These are phyloP conservation scores for Leucocoprinus birnbaumii DNA, from an alignment of 768 basidiomycete species.

Conservation along the genomic window DNA sequence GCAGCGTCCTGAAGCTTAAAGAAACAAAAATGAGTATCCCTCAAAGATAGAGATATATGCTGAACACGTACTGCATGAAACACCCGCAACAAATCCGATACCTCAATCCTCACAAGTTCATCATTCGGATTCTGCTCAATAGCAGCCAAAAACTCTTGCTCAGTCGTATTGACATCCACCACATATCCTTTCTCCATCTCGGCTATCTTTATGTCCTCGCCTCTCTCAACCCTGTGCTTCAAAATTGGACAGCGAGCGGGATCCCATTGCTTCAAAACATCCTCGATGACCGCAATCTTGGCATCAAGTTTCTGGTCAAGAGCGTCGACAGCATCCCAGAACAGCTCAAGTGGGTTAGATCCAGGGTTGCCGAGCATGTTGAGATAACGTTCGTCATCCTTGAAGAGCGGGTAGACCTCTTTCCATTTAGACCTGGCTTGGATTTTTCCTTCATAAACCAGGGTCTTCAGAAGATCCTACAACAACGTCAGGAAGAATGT, in stretches of 20 bases:
- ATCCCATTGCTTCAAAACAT: slow-evolving; percentile 43
- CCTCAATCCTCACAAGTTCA: slow-evolving; percentile 40
- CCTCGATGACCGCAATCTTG: slow-evolving; percentile 68
- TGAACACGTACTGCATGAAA: slow-evolving; percentile 57
- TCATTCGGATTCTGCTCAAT: slow-evolving; percentile 57
- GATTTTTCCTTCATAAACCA: slow-evolving; percentile 66
- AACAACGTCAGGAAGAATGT: background rate
- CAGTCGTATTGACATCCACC: slow-evolving; percentile 55
- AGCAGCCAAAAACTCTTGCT: slow-evolving; percentile 58
- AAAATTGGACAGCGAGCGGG: slow-evolving; percentile 29
- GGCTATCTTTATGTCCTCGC: slow-evolving; percentile 22
- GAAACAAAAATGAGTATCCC: background rate
- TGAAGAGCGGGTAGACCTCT: slow-evolving; percentile 75
- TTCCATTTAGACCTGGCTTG: slow-evolving; percentile 91
- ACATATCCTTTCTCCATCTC: slow-evolving; percentile 31
- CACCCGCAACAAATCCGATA: slow-evolving; percentile 53
- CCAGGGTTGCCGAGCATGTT: slow-evolving; percentile 90
- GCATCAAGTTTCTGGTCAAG: slow-evolving; percentile 84
- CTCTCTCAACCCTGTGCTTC: slow-evolving; percentile 27
- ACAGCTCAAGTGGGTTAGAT: slow-evolving; percentile 92
- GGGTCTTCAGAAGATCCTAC: slow-evolving; percentile 68
- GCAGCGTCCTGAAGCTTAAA: slow-evolving; percentile 70
- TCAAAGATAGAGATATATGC: background rate
- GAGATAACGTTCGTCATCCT: slow-evolving; percentile 79
- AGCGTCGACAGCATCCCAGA: slow-evolving; percentile 90